These are phyloP conservation scores for Zoysia matrella DNA, from an alignment of 202 grass and related monocot genomes.

Conservation along the genomic window DNA sequence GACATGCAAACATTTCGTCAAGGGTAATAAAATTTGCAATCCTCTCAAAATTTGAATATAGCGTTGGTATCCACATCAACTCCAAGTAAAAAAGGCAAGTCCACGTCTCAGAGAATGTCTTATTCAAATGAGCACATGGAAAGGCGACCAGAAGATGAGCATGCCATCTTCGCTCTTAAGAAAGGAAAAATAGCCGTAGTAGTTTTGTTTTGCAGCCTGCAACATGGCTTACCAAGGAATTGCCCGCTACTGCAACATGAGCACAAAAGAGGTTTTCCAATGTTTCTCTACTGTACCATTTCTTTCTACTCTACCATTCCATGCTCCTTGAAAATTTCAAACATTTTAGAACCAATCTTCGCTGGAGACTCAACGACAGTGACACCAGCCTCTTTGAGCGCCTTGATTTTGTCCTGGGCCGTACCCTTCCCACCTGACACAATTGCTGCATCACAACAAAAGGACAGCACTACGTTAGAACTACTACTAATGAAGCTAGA, in stretches of 20 bases:
- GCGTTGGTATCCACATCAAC: constrained; percentile 12
- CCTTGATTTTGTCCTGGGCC: constrained; percentile 89
- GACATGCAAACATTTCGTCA: background rate
- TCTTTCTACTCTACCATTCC: constrained; percentile 64
- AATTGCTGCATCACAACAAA: constrained; percentile 59
- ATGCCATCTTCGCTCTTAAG: constrained; percentile 35
- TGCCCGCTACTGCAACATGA: constrained; percentile 50
- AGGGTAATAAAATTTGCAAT: constrained; percentile 15
- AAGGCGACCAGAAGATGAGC: constrained; percentile 4
- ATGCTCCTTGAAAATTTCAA: constrained; percentile 84
- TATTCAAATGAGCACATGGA: constrained; percentile 50
- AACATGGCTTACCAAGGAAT: constrained; percentile 39
- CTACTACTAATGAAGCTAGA: background rate
- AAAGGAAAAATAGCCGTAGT: constrained; percentile 3
- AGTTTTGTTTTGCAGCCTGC: constrained; percentile 30
- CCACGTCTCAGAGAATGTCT: constrained; percentile 38
- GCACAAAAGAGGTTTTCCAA: constrained; percentile 42
- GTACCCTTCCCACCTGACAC: constrained; percentile 93
- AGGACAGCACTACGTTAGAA: constrained; percentile 21
- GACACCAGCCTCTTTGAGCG: constrained; percentile 74
- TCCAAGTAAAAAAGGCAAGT: constrained; percentile 31
- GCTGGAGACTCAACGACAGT: constrained; percentile 91
- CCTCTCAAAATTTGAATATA: background rate
- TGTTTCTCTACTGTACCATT: constrained; percentile 67
- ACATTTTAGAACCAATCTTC: constrained; percentile 86